phyloP scores from a whole-genome alignment of 352 stramenopile species.

The Saprolegnia parasitica region DNA sequence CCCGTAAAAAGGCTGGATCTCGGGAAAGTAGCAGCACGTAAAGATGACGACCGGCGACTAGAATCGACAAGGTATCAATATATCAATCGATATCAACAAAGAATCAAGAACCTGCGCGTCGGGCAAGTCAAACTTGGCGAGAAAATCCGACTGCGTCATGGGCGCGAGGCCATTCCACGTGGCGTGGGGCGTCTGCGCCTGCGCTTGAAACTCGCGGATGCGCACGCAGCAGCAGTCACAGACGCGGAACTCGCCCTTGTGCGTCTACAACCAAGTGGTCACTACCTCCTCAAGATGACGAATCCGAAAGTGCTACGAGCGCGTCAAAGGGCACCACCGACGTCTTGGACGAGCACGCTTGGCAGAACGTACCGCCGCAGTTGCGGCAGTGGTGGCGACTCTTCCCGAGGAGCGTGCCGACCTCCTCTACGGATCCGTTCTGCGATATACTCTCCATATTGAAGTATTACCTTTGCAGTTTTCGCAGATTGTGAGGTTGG shows the following conservation, averaged over 20 bases:
- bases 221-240: slow-evolving; percentile 69
- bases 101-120: slow-evolving; percentile 34
- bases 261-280: slow-evolving; percentile 42
- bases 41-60: slow-evolving; percentile 55
- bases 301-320: slow-evolving; percentile 8
- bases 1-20: slow-evolving; percentile 65
- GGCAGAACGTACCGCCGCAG: slow-evolving; percentile 71
- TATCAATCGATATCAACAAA: slow-evolving; percentile 7
- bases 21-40: slow-evolving; percentile 69
- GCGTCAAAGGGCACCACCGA: slow-evolving; percentile 48
- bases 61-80: neutral
- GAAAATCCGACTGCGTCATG: slow-evolving; percentile 35
- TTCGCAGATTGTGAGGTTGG: slow-evolving; percentile 26
- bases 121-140: slow-evolving; percentile 44
- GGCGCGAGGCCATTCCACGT: slow-evolving; percentile 62
- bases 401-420: slow-evolving; percentile 63
- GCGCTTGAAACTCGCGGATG: slow-evolving; percentile 66
- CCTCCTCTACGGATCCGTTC: slow-evolving; percentile 40
- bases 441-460: neutral
- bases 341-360: slow-evolving; percentile 49
- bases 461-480: slow-evolving; percentile 24
- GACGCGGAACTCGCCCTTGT: slow-evolving; percentile 51
- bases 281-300: too few relatives aligned
- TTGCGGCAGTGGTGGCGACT: slow-evolving; percentile 76
- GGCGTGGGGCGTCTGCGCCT: slow-evolving; percentile 50